Conservation (phyloP, 176 grass and related monocot species). For the Stipa capillata region DNA sequence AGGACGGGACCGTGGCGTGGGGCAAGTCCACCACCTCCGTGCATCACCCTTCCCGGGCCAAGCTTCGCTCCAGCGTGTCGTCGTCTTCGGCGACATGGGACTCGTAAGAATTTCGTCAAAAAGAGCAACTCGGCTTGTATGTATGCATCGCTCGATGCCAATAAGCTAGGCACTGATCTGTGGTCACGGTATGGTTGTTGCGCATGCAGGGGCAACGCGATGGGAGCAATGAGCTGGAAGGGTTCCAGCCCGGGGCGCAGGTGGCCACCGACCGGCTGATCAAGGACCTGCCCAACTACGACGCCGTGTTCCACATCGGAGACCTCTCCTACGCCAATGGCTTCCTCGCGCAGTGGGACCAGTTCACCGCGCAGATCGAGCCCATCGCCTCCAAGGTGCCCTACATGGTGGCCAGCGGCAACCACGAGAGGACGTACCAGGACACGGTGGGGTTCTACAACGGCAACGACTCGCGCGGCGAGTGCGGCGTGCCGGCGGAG, state of each 20-base stretch:
- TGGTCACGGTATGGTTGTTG: neutral
- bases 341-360: slow-evolving; percentile 83
- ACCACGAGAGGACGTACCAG: slow-evolving; percentile 73
- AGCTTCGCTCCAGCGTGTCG: slow-evolving; percentile 47
- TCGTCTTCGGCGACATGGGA: no score
- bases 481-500: slow-evolving; percentile 75
- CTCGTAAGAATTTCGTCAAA: no score
- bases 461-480: slow-evolving; percentile 64
- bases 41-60: slow-evolving; percentile 71
- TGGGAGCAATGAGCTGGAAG: slow-evolving; percentile 59
- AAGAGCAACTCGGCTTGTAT: no score
- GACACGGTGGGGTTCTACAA: slow-evolving; percentile 66
- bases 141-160: no score
- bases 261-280: slow-evolving; percentile 47
- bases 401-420: slow-evolving; percentile 73
- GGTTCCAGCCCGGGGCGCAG: slow-evolving; percentile 57
- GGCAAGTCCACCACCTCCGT: slow-evolving; percentile 53
- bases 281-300: slow-evolving; percentile 64
- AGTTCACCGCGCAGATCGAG: slow-evolving; percentile 71
- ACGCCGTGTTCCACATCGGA: slow-evolving; percentile 75
- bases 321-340: slow-evolving; percentile 78
- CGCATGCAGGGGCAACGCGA: slow-evolving; percentile 28
- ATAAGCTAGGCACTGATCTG: neutral
- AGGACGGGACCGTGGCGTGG: slow-evolving; percentile 45
- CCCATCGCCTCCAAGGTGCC: slow-evolving; percentile 65